phyloP scores from a whole-genome alignment of 2,329 filamentous ascomycete genomes.

The Onygenales sp. region DNA sequence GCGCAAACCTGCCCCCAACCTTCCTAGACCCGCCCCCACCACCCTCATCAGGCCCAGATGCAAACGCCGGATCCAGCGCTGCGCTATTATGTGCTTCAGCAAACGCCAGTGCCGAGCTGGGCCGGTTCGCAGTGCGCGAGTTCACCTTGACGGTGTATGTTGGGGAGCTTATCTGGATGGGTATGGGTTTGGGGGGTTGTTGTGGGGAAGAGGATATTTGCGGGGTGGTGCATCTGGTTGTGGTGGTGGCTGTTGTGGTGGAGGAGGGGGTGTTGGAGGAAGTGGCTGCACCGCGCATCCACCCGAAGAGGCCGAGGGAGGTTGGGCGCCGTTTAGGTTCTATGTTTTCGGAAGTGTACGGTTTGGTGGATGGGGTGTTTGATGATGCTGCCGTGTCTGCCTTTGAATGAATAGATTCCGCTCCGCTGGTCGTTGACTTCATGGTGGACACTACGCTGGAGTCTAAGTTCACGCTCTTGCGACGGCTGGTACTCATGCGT shows the following conservation, averaged over 20 bases:
- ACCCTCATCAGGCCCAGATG: neutral
- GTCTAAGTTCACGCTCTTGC: slow-evolving; percentile 6
- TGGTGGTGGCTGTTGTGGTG: neutral
- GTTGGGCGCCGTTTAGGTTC: slow-evolving; percentile 26
- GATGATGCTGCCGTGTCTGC: neutral
- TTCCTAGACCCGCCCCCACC: neutral
- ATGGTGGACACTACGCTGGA: neutral
- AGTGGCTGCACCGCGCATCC: slow-evolving; percentile 25
- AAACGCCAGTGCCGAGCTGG: neutral
- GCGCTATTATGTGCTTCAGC: neutral
- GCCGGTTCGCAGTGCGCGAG: neutral
- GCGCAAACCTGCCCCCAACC: slow-evolving; percentile 7
- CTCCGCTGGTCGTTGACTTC: neutral
- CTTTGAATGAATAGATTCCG: neutral
- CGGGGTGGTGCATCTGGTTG: neutral
- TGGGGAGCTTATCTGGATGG: neutral
- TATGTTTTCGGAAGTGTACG: slow-evolving; percentile 19
- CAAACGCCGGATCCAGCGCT: neutral
- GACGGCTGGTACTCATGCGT: slow-evolving; percentile 10
- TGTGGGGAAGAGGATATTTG: neutral
- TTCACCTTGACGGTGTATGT: neutral
- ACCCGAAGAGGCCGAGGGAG: slow-evolving; percentile 29
- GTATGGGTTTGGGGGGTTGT: too few species aligned
- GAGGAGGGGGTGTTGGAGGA: neutral
- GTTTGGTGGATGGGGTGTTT: slow-evolving; percentile 10